A percentile compares a stretch with the other conserved stretches of the same genome.
Evolutionary conservation across 495 filamentous ascomycete species (phyloP).

Genomic region (Neurospora cerealis): DNA sequence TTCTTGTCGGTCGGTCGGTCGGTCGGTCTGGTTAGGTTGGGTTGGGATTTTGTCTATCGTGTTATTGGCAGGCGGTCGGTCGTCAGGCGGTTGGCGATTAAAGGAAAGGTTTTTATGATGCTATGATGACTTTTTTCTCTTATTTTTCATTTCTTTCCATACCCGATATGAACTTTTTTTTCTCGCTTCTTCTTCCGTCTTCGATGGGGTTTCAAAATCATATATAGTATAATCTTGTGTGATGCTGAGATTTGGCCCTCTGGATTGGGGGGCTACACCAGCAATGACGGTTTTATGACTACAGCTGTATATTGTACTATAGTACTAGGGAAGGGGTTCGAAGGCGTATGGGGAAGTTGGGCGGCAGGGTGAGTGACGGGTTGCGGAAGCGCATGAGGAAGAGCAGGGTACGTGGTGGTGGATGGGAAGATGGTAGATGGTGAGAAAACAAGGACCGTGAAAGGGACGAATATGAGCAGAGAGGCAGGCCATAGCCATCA

Average conservation of each 20-base stretch:
- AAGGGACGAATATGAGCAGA: background rate
- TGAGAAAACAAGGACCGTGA: background rate
- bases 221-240: background rate
- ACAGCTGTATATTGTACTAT: background rate
- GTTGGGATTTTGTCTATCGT: background rate
- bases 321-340: background rate
- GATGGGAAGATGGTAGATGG: background rate
- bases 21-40: background rate
- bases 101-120: background rate
- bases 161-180: background rate
- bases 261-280: background rate
- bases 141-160: background rate
- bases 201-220: background rate
- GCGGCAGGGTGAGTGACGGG: background rate
- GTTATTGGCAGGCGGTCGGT: background rate
- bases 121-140: background rate
- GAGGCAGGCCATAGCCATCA: background rate
- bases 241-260: background rate
- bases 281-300: background rate
- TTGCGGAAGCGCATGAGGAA: background rate
- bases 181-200: background rate
- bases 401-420: background rate
- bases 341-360: background rate
- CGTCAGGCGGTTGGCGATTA: background rate
- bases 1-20: background rate